Percentiles rank a stretch among this genome's conserved stretches.
These are phyloP conservation scores for Poronia punctata DNA, from an alignment of 495 filamentous ascomycete species.

Conservation along the genomic window DNA sequence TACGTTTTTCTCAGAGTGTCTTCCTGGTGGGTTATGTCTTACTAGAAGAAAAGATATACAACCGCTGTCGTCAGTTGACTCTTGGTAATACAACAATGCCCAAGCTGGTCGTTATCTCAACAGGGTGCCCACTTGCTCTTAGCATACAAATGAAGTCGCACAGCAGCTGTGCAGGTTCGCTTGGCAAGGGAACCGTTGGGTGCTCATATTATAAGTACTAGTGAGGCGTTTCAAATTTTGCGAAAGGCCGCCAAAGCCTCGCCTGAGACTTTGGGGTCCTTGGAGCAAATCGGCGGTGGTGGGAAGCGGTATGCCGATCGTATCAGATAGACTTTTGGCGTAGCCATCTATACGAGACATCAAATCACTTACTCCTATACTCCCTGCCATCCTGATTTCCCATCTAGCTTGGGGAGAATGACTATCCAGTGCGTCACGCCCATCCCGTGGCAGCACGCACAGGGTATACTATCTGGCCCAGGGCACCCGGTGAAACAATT, in stretches of 20 bases:
- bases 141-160: constrained; percentile 14
- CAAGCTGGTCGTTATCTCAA: not conserved
- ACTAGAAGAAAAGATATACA: too few species aligned
- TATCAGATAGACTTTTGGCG: too few species aligned
- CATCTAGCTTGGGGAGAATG: too few species aligned
- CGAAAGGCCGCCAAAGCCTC: not conserved
- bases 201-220: not conserved
- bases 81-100: constrained; percentile 1
- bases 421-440: too few species aligned
- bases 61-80: not conserved
- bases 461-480: too few species aligned
- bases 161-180: constrained; percentile 20
- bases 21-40: too few species aligned
- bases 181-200: constrained; percentile 17
- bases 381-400: too few species aligned
- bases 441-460: too few species aligned
- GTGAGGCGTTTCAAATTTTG: constrained; percentile 2
- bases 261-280: not conserved
- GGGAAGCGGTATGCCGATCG: not conserved
- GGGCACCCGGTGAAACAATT: too few species aligned
- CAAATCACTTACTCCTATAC: too few species aligned
- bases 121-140: constrained; percentile 11
- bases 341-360: too few species aligned
- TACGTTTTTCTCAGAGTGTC: too few species aligned
- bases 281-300: not conserved